These are phyloP conservation scores for Naganishia sp. DNA, from an alignment of 1,284 basidiomycete genomes.

Conservation along the genomic window DNA sequence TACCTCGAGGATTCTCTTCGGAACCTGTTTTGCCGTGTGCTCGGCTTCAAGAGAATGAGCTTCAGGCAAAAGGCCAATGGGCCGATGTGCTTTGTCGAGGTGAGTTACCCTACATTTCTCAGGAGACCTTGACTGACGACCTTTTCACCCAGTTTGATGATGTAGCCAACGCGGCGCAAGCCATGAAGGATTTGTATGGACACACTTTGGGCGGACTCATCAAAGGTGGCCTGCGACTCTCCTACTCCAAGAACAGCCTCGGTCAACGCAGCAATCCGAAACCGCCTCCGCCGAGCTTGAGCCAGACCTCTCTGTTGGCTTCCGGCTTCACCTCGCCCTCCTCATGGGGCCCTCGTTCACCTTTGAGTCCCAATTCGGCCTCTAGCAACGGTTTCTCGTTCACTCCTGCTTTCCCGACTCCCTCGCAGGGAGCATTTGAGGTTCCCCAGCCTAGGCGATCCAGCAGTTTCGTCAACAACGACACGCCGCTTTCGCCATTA, in stretches of 20 bases:
- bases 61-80: slow-evolving; percentile 95
- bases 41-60: slow-evolving; percentile 86
- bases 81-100: slow-evolving; percentile 96
- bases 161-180: slow-evolving; percentile 76
- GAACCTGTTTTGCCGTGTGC: slow-evolving; percentile 72
- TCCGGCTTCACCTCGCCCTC: slow-evolving; percentile 22
- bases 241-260: slow-evolving; percentile 93
- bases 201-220: slow-evolving; percentile 84
- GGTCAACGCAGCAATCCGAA: slow-evolving; percentile 57
- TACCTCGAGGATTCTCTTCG: slow-evolving; percentile 82
- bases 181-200: slow-evolving; percentile 87
- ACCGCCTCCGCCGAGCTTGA: slow-evolving; percentile 27
- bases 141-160: slow-evolving; percentile 73
- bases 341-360: slow-evolving; percentile 24
- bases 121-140: neutral
- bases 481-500: slow-evolving; percentile 33
- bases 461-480: slow-evolving; percentile 25
- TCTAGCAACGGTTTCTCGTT: slow-evolving; percentile 30
- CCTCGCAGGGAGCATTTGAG: slow-evolving; percentile 4
- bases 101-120: slow-evolving; percentile 49
- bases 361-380: slow-evolving; percentile 28
- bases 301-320: slow-evolving; percentile 11
- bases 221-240: slow-evolving; percentile 91
- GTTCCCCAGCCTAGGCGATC: slow-evolving; percentile 22
- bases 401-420: slow-evolving; percentile 17